These are phyloP conservation scores for Dichotomocladium elegans DNA, from an alignment of 371 early-diverging fungal genomes.

Conservation along the genomic window DNA sequence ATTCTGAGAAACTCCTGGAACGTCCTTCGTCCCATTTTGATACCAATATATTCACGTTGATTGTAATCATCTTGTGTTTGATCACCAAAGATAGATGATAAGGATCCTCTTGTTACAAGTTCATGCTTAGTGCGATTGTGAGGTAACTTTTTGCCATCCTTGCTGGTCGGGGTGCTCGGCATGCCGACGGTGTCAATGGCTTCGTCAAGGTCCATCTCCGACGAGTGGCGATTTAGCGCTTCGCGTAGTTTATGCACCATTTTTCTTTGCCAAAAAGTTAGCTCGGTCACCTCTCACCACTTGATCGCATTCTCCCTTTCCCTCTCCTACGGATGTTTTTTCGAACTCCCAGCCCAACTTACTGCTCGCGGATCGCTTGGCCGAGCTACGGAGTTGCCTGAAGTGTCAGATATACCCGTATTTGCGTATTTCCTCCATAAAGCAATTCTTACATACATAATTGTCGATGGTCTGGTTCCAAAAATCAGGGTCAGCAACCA, in stretches of 20 bases:
- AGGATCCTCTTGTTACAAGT: conserved; percentile 13
- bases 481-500: conserved; percentile 79
- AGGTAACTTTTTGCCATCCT: background rate
- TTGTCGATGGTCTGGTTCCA: conserved; percentile 76
- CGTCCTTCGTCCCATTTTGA: conserved; percentile 40
- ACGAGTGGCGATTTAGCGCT: conserved; percentile 66
- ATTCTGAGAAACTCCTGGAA: conserved; percentile 75
- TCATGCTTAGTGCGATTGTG: background rate
- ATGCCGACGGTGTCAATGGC: background rate
- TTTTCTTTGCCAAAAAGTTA: conserved; percentile 26
- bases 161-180: background rate
- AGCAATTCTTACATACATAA: too few relatives aligned
- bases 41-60: conserved; percentile 12
- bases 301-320: too few relatives aligned
- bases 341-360: too few relatives aligned
- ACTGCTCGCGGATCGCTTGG: conserved; percentile 63
- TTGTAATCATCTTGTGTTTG: conserved; percentile 21
- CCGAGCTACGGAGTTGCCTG: conserved; percentile 33
- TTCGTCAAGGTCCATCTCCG: conserved; percentile 23
- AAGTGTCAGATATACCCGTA: too few relatives aligned
- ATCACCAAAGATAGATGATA: conserved; percentile 26
- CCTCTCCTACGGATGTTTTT: too few relatives aligned
- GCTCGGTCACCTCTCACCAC: background rate
- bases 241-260: conserved; percentile 72
- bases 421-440: too few relatives aligned